Evolutionary conservation across 495 filamentous ascomycete genomes (phyloP), one percentile per base, ranked within the genome.

Genomic region (Amniculicola lignicola): DNA sequence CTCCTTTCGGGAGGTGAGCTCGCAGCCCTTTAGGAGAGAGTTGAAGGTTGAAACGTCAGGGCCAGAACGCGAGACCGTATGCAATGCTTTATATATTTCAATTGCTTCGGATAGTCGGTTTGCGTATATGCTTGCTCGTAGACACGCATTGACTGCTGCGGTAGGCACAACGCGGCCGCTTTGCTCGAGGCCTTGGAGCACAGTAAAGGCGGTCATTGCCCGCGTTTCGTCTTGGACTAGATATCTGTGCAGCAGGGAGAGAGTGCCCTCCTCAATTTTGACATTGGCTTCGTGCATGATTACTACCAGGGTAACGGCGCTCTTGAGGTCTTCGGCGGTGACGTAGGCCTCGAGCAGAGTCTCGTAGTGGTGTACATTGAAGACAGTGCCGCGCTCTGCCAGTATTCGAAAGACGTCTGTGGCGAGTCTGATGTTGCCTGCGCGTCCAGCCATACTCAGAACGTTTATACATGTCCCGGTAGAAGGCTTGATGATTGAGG

Each of bases 351-450:
- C 79, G 16, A 90, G 65, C 14, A 96, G 75, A 24, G 80, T 75
- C 67, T 91, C 88, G 70, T 93, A 95, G 64, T 95, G 87, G 42
- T 84, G 76, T 3, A 75, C 58, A 2, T 75, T 69, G 24, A 88
- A 75, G 18, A 77, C 67, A 1, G 74, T 77, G 15, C 57, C 51
- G 12, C 81, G 75, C 3, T 76, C 70, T 49, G 57, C 47, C 1
- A 80, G 62, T 53, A 74, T 74, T 36, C 79, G 77, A 58, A 90
- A 75, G 33, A 81, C 84, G 47, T 79, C 73, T 10, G 80, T 81
- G 10, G 85, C 87, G n/a, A 96, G 74, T 0, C 71, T 63, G n/a
- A 78, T 66, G 64, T 95, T 84, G 25, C 79, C 81, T 57, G 79
- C 59, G 15, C 79, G 77, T 1, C 88, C 77, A 9, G 90, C 90